phyloP scores from a whole-genome alignment of 2,329 filamentous ascomycete species.

The Hypoxylon sp. region DNA sequence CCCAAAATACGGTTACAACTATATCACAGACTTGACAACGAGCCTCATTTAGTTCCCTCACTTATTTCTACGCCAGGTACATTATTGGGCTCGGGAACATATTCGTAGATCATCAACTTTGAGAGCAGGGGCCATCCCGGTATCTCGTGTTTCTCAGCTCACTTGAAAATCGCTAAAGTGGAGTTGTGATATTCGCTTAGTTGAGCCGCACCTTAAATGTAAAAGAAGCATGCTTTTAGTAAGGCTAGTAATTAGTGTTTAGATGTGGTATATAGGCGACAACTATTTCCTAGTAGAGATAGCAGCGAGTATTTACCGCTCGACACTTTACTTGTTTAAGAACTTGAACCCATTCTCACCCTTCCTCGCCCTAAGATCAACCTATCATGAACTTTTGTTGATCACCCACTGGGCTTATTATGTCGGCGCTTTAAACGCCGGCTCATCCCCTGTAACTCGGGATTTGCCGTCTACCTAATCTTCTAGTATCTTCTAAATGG shows the following conservation, averaged over 20 bases:
- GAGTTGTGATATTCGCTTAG: slow-evolving; percentile 9
- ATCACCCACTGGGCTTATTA: neutral
- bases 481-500: neutral
- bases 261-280: neutral
- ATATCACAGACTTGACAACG: neutral
- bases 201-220: slow-evolving; percentile 13
- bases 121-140: neutral
- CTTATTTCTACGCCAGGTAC: neutral
- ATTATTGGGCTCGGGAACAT: neutral
- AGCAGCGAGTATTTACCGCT: neutral
- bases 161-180: neutral
- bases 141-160: neutral
- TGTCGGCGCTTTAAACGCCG: neutral
- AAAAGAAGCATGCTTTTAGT: neutral
- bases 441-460: neutral
- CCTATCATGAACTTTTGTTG: slow-evolving; percentile 1
- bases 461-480: neutral
- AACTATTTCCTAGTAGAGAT: neutral
- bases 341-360: neutral
- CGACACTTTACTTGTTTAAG: neutral
- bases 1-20: neutral
- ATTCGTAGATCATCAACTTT: neutral
- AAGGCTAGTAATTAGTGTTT: neutral
- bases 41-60: neutral
- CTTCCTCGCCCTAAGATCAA: neutral